Conservation (phyloP, 2,329 filamentous ascomycete species). For the Cadophora sp. region DNA sequence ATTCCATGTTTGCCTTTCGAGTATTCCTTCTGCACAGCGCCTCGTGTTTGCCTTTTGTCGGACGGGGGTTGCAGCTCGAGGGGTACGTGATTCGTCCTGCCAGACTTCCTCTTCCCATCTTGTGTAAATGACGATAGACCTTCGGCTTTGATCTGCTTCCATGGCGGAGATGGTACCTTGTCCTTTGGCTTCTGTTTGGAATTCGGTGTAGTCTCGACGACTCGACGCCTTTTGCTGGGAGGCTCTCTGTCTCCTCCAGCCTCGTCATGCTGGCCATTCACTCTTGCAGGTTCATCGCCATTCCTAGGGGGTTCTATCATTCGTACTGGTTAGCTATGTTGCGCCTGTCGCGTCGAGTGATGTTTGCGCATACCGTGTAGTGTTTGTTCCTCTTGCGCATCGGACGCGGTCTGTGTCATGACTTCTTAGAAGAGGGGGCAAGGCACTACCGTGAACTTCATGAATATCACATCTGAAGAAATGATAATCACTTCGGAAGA, state of each 20-base stretch:
- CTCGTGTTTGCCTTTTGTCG: conserved; percentile 59
- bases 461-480: conserved; percentile 63
- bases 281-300: conserved; percentile 38
- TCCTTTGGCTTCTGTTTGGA: conserved; percentile 45
- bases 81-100: conserved; percentile 64
- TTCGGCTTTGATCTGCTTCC: conserved; percentile 85
- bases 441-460: conserved; percentile 57
- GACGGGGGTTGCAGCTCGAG: conserved; percentile 57
- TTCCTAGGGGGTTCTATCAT: conserved; percentile 36
- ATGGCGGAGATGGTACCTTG: conserved; percentile 80
- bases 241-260: conserved; percentile 51
- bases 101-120: conserved; percentile 73
- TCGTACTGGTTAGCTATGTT: conserved; percentile 29
- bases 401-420: conserved; percentile 46
- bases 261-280: conserved; percentile 42
- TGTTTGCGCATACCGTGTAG: conserved; percentile 35
- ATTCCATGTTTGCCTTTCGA: conserved; percentile 40
- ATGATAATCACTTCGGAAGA: conserved; percentile 59
- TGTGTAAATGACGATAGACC: conserved; percentile 85
- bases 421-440: conserved; percentile 39
- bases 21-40: conserved; percentile 47
- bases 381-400: conserved; percentile 42
- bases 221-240: conserved; percentile 71
- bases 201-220: conserved; percentile 55
- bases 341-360: conserved; percentile 10